Conservation (phyloP, 805 yeast species). For the Myxozyma geophila region DNA sequence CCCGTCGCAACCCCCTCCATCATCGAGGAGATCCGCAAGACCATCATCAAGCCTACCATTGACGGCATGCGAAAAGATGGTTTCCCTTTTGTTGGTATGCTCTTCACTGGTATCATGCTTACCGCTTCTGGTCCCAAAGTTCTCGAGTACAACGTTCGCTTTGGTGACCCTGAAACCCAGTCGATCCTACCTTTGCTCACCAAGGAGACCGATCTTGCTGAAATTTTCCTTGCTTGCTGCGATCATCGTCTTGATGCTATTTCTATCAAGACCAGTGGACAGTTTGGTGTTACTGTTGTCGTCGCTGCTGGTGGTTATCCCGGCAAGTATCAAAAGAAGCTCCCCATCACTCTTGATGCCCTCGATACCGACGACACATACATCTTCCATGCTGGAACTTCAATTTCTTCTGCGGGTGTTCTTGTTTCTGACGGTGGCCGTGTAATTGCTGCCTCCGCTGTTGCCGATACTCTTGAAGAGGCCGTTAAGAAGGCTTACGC, state of each 20-base stretch:
- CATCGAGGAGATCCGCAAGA: slow-evolving; percentile 67
- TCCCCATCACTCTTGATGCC: slow-evolving; percentile 66
- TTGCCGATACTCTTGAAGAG: slow-evolving; percentile 70
- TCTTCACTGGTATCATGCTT: slow-evolving; percentile 94
- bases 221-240: slow-evolving; percentile 89
- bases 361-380: slow-evolving; percentile 56
- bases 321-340: slow-evolving; percentile 82
- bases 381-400: slow-evolving; percentile 97
- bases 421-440: slow-evolving; percentile 92
- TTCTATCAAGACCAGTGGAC: slow-evolving; percentile 54
- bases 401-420: slow-evolving; percentile 53
- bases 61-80: slow-evolving; percentile 97
- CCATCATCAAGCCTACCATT: slow-evolving; percentile 87
- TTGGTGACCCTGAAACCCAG: slow-evolving; percentile 99
- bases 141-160: slow-evolving; percentile 94
- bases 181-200: slow-evolving; percentile 87
- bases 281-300: slow-evolving; percentile 88
- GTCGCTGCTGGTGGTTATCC: slow-evolving; percentile 98
- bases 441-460: slow-evolving; percentile 93
- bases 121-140: slow-evolving; percentile 90
- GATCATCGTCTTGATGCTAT: slow-evolving; percentile 92
- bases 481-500: slow-evolving; percentile 85
- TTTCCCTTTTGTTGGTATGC: slow-evolving; percentile 91
- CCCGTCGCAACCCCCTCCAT: slow-evolving; percentile 86
- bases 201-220: slow-evolving; percentile 87